phyloP scores from a whole-genome alignment of 1,284 basidiomycete genomes.

The Ganoderma sp. region DNA sequence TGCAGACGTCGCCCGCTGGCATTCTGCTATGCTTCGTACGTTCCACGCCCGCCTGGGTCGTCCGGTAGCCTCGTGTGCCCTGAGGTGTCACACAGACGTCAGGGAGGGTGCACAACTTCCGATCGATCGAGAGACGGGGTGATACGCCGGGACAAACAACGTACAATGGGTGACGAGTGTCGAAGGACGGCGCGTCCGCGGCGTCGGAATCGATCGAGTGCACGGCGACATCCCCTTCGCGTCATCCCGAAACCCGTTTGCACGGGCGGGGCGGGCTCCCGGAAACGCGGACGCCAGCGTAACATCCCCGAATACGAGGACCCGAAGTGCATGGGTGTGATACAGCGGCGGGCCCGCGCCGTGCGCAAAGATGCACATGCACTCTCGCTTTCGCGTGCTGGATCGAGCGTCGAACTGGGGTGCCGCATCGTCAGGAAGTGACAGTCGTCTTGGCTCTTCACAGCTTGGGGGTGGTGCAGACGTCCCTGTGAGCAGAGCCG shows the following conservation, averaged over 20 bases:
- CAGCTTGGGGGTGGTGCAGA: background rate
- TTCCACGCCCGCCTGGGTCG: background rate
- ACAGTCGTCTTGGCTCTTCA: background rate
- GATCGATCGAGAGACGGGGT: slow-evolving; percentile 1
- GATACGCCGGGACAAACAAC: background rate
- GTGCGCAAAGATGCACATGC: background rate
- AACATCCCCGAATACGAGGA: background rate
- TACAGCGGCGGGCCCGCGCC: background rate
- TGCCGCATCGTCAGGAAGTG: background rate
- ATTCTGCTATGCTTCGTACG: no score
- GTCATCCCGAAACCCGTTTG: background rate
- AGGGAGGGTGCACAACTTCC: background rate
- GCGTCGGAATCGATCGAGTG: background rate
- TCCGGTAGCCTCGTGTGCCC: background rate
- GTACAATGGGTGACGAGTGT: background rate
- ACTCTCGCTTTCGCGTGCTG: background rate
- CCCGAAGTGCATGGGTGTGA: background rate
- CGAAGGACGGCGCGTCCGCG: background rate
- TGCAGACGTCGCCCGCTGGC: background rate
- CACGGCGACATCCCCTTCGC: background rate
- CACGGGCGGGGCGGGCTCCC: background rate
- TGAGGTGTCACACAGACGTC: background rate
- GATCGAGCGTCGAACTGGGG: background rate
- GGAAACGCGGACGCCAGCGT: background rate
- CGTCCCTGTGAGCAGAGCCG: background rate